Base-by-base conservation (phyloP, 352 stramenopile species). In the Thalassiosira oceanica region DNA sequence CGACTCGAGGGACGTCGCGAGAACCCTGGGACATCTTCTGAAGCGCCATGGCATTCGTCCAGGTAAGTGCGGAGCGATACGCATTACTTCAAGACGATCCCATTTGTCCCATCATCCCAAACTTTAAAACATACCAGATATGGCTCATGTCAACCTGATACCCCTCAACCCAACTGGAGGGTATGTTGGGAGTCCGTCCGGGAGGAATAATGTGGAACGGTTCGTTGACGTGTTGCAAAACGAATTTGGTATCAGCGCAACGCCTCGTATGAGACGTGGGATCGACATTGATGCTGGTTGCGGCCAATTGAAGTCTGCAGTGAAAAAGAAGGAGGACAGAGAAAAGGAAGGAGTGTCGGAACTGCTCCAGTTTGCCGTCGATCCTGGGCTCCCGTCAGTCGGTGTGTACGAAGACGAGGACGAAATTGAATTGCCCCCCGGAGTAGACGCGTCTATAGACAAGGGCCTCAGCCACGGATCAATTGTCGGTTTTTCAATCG, bases 261-360 rank as follows among this genome's bases (percentile, higher is more conserved):
- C 90, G 13, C 82, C 84, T 10, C 74, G 88, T 42, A 86, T 93
- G 54, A 80, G 88, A 52, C 66, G 89, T 31, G 91, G 91, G n/a
- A 94, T 95, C 69, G 91, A 95, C 81, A 94, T 95, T 65, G 77
- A 94, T 78, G 91, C 91, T 45, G 91, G 91, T 23, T 95, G 91
- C 84, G 91, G 91, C 15, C 91, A 95, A 64, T 78, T 95, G n/a
- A 94, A 73, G 10, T 51, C 84, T 21, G 80, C 80, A 46, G 66
- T 94, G 3, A 73, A 86, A 27, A 84, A 84, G 61, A 78, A 78
- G 31, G 68, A 86, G 56, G 51, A 72, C 31, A 31, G 70, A 41
- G 20, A 52, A 42, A 29, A 28, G 36, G 23, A 21, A 2, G 45
- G 23, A 1, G 45, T 27, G 21, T 10, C 6, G 18, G 29, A 39